phyloP scores from a whole-genome alignment of 768 basidiomycete species.

The Mycena alexandri region DNA sequence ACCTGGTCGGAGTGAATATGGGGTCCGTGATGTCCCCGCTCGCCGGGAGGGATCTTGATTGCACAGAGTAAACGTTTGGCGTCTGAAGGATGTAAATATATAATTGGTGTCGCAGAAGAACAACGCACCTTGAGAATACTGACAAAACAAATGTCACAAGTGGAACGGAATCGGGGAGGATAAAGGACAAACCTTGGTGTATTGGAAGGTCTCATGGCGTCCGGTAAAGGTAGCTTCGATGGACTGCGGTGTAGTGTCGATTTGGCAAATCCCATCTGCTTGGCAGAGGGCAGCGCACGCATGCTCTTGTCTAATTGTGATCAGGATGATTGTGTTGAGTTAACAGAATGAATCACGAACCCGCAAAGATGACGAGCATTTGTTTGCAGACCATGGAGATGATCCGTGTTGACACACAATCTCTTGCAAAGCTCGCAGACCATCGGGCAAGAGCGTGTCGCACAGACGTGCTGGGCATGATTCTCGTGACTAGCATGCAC shows the following conservation, averaged over 20 bases:
- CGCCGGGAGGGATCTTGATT: slow-evolving; percentile 57
- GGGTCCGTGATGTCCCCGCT: slow-evolving; percentile 55
- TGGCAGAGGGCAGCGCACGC: slow-evolving; percentile 56
- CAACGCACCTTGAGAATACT: slow-evolving; percentile 66
- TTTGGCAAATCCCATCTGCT: slow-evolving; percentile 66
- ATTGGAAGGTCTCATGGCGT: slow-evolving; percentile 69
- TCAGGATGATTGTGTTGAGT: background rate
- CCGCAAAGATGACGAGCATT: slow-evolving; percentile 66
- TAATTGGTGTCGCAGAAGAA: background rate
- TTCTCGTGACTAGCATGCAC: slow-evolving; percentile 51
- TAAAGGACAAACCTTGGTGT: slow-evolving; percentile 62
- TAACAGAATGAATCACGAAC: slow-evolving; percentile 46
- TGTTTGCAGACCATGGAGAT: slow-evolving; percentile 63
- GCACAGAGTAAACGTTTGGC: slow-evolving; percentile 64
- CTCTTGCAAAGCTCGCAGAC: slow-evolving; percentile 67
- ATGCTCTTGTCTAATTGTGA: slow-evolving; percentile 60
- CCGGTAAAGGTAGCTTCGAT: slow-evolving; percentile 74
- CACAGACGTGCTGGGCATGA: slow-evolving; percentile 63
- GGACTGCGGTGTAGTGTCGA: slow-evolving; percentile 69
- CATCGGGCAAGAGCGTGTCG: slow-evolving; percentile 64
- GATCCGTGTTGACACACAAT: slow-evolving; percentile 59
- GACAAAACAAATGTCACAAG: background rate
- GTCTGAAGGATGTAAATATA: slow-evolving; percentile 46
- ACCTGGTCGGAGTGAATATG: slow-evolving; percentile 62
- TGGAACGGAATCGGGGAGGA: background rate